Evolutionary conservation across 2,329 filamentous ascomycete genomes (phyloP).

Genomic region (Neonectria neomacrospora): DNA sequence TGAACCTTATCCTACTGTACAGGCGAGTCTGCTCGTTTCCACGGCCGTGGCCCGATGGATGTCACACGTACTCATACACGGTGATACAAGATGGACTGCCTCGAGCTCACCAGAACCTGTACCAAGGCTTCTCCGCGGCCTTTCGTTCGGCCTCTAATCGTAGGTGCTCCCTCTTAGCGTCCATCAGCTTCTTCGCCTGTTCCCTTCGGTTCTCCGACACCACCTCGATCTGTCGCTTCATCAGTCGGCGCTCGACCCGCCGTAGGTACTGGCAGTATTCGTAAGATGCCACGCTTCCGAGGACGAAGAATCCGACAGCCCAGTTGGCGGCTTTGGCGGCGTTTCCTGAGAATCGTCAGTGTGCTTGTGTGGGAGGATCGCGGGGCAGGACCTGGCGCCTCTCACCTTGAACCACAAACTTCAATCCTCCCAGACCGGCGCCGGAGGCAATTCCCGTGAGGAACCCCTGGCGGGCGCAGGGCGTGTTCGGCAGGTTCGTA

Average conservation of each 20-base stretch:
- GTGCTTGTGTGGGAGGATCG: neutral
- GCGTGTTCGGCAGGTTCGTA: constrained; percentile 77
- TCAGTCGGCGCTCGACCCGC: constrained; percentile 79
- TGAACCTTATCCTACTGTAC: constrained; percentile 19
- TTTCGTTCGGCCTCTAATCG: constrained; percentile 48
- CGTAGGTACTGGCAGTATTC: constrained; percentile 86
- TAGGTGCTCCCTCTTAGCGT: constrained; percentile 52
- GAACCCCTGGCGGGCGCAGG: constrained; percentile 85
- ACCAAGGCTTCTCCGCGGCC: constrained; percentile 60
- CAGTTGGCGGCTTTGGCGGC: constrained; percentile 75
- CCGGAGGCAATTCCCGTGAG: constrained; percentile 85
- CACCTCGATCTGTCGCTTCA: constrained; percentile 84
- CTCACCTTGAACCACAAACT: constrained; percentile 80
- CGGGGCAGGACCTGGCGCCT: constrained; percentile 22
- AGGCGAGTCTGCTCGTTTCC: constrained; percentile 24
- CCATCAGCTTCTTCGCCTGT: constrained; percentile 57
- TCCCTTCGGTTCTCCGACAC: constrained; percentile 62
- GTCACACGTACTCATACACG: constrained; percentile 40
- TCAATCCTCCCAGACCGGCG: constrained; percentile 77
- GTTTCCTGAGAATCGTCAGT: constrained; percentile 45
- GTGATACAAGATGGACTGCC: constrained; percentile 8
- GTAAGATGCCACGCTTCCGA: constrained; percentile 77
- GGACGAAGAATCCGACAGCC: constrained; percentile 81
- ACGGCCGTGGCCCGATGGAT: constrained; percentile 26
- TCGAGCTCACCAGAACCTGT: constrained; percentile 63